Evolutionary conservation across 345 rosid genomes (phyloP).

Genomic region (Brassica rapa): DNA sequence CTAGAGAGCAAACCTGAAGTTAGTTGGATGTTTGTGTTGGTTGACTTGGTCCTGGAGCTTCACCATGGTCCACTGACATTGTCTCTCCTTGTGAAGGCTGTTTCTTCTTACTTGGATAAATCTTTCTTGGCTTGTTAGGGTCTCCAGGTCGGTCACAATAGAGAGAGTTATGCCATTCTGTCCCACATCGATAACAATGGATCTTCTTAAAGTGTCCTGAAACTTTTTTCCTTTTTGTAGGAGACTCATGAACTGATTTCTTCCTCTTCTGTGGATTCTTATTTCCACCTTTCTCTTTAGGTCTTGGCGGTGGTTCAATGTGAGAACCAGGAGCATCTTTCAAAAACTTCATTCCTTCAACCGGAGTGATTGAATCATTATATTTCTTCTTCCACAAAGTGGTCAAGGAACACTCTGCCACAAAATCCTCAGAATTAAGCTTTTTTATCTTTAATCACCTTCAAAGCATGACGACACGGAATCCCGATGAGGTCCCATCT

Average conservation of each 20-base stretch:
- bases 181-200: neutral
- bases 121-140: neutral
- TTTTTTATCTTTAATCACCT: too few species aligned
- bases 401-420: too few species aligned
- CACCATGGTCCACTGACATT: neutral
- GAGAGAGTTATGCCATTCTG: neutral
- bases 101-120: neutral
- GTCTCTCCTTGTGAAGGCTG: neutral
- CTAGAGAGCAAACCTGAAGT: too few species aligned
- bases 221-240: neutral
- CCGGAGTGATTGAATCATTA: neutral
- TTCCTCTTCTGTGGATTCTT: neutral
- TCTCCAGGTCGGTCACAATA: neutral
- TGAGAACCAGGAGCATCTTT: neutral
- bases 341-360: neutral
- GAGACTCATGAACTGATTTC: neutral
- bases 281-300: neutral
- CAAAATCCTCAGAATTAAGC: too few species aligned
- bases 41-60: neutral
- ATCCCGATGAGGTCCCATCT: too few species aligned
- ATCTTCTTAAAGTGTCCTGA: neutral
- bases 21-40: neutral
- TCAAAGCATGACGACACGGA: too few species aligned
- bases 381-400: too few species aligned
- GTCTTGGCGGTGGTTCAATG: neutral